Evolutionary conservation across 1,139 yeast species (phyloP).

Genomic region (Saccharomyces hybrid): DNA sequence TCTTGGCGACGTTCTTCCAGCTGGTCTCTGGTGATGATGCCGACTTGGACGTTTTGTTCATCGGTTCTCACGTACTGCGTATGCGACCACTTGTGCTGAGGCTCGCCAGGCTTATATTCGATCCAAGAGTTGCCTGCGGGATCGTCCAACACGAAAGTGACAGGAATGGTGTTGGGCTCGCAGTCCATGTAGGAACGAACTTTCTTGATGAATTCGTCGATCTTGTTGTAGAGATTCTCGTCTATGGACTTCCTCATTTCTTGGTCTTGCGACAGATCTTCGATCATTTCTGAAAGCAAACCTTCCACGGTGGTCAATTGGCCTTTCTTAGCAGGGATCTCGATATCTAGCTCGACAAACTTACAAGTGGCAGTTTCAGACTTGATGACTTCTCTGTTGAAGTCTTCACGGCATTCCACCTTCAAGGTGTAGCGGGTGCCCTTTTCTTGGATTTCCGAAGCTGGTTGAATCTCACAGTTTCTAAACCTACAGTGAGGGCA

Average conservation of each 20-base stretch:
- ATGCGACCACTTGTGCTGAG: constrained; percentile 87
- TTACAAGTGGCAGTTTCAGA: constrained; percentile 80
- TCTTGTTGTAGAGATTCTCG: constrained; percentile 73
- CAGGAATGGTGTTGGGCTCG: constrained; percentile 60
- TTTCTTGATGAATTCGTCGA: constrained; percentile 57
- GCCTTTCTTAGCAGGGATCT: constrained; percentile 92
- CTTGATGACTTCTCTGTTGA: constrained; percentile 87
- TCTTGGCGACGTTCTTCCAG: constrained; percentile 40
- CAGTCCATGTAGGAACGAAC: constrained; percentile 55
- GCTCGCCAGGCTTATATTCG: constrained; percentile 80
- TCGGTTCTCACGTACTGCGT: constrained; percentile 77
- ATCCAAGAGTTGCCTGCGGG: constrained; percentile 98
- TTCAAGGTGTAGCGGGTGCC: constrained; percentile 70
- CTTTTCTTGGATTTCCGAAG: constrained; percentile 79
- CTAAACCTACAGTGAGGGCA: constrained; percentile 93
- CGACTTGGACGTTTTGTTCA: constrained; percentile 81
- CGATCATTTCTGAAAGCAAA: constrained; percentile 69
- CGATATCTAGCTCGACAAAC: constrained; percentile 81
- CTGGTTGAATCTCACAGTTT: constrained; percentile 92
- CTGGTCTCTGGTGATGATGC: constrained; percentile 77
- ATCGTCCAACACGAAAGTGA: constrained; percentile 78
- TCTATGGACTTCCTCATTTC: constrained; percentile 63
- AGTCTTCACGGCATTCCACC: constrained; percentile 64
- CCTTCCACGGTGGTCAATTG: constrained; percentile 93
- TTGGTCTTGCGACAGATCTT: constrained; percentile 78